These are phyloP conservation scores for Coniochaeta hoffmannii DNA, from an alignment of 2,329 filamentous ascomycete genomes.

Conservation along the genomic window DNA sequence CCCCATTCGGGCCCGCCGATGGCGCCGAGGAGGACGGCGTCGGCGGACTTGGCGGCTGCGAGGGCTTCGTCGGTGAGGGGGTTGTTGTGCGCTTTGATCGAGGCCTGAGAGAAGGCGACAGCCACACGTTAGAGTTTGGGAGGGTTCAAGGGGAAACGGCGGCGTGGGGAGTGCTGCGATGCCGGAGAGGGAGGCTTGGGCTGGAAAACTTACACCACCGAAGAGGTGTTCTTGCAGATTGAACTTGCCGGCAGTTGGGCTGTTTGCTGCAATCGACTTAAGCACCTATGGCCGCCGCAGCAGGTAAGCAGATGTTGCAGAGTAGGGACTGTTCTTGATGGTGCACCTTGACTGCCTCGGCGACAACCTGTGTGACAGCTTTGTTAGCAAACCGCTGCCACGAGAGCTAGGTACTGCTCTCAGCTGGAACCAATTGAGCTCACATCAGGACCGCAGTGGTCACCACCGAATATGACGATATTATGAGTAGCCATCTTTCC, in stretches of 20 bases:
- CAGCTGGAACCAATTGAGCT: slow-evolving; percentile 11
- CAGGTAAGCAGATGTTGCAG: neutral
- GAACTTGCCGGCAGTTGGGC: slow-evolving; percentile 66
- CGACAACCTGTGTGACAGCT: slow-evolving; percentile 56
- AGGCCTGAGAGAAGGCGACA: slow-evolving; percentile 51
- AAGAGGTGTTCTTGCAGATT: slow-evolving; percentile 86
- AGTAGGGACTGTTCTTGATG: neutral
- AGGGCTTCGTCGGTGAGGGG: slow-evolving; percentile 81
- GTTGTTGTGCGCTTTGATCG: slow-evolving; percentile 73
- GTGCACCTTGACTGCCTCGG: slow-evolving; percentile 75
- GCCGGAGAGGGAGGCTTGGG: neutral
- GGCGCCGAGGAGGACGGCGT: slow-evolving; percentile 86
- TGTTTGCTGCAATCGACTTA: slow-evolving; percentile 66
- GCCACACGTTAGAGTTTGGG: neutral
- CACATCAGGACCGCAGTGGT: slow-evolving; percentile 83
- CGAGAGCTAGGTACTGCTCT: neutral
- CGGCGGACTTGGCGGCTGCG: slow-evolving; percentile 71
- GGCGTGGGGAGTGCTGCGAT: slow-evolving; percentile 7
- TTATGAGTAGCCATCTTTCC: slow-evolving; percentile 55
- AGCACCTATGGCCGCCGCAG: slow-evolving; percentile 52
- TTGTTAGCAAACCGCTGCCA: slow-evolving; percentile 12
- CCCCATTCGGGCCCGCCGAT: slow-evolving; percentile 98
- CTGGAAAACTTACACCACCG: slow-evolving; percentile 65
- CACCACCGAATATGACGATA: slow-evolving; percentile 74
- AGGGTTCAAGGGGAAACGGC: neutral